Conservation (phyloP, 192 early-diverging fungal genomes). For the Umbelopsis ramanniana region DNA sequence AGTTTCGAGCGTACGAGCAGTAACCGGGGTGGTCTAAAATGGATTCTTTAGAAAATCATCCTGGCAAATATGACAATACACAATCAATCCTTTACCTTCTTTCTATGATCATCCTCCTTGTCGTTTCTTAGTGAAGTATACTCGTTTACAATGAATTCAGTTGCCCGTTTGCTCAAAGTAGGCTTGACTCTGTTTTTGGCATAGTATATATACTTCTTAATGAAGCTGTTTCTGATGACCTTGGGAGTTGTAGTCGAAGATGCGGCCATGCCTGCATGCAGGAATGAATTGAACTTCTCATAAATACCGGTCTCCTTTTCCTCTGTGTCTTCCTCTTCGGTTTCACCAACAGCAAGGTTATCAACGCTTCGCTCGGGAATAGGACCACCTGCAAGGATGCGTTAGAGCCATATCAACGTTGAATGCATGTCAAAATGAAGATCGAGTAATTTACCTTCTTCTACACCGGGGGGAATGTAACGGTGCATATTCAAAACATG, state of each 20-base stretch:
- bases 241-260: conserved; percentile 43
- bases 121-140: conserved; percentile 87
- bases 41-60: conserved; percentile 4
- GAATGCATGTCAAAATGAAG: neutral
- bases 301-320: conserved; percentile 71
- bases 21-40: conserved; percentile 87
- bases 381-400: conserved; percentile 45
- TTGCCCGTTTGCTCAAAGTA: conserved; percentile 78
- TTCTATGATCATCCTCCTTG: conserved; percentile 68
- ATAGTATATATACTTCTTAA: conserved; percentile 96
- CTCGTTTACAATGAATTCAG: conserved; percentile 78
- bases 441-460: conserved; percentile 68
- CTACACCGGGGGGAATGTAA: conserved; percentile 81
- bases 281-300: conserved; percentile 84
- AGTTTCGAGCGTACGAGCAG: conserved; percentile 97
- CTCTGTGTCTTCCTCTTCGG: conserved; percentile 53
- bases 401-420: neutral
- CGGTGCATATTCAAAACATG: conserved; percentile 96
- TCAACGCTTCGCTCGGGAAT: conserved; percentile 48
- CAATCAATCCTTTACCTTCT: conserved; percentile 55
- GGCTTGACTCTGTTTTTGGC: conserved; percentile 88
- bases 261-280: conserved; percentile 71
- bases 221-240: conserved; percentile 81
- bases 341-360: conserved; percentile 51
- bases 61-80: neutral